Base-by-base conservation (phyloP, 352 stramenopile species). In the Globisporangium spinosum region DNA sequence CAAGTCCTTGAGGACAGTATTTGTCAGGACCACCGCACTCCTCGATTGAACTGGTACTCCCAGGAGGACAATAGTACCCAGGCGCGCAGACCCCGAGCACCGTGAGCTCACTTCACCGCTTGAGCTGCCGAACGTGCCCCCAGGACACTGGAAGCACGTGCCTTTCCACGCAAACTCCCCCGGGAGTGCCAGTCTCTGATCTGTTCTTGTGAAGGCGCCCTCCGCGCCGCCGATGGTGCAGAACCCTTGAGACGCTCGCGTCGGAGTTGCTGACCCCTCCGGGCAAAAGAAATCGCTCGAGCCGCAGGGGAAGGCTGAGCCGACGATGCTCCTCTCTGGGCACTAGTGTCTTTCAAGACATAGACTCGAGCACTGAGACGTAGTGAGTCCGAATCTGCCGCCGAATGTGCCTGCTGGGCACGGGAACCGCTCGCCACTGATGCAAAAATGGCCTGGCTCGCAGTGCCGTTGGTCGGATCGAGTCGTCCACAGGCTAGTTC, bases 341-440 rank as follows among this genome's bases (percentile, higher is more conserved):
- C 85, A 93, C 29, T 72, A 83, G 62, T 68, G 76, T 1, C 84
- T 82, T 1, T 68, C 53, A 9, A 55, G 58, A 64, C 84, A 90
- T 1, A 47, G 38, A 0, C 82, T 82, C n/a, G 62, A 73, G 69
- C 83, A 92, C 0, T 35, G 57, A 9, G 71, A 35, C 1, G 73
- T 61, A 0, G 62, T 51, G 23, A 90, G 71, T 2, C 72, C 71
- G 3, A 56, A 64, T 0, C 13, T 32, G 22, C 82, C 70, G 4
- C 87, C 82, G 62, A 83, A 94, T 0, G 76, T 88, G 27, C 87
- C 86, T 64, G 77, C 73, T 23, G 84, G 83, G 70, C 84, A 94
- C 4, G 76, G 77, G 13, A 83, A 83, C n/a, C 77, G 75, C 58
- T 90, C 83, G 20, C 85, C 85, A 38, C 78, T 75, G 4, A 76